Evolutionary conservation across 169 alveolate genomes (phyloP).

Genomic region (Babesia ovis): DNA sequence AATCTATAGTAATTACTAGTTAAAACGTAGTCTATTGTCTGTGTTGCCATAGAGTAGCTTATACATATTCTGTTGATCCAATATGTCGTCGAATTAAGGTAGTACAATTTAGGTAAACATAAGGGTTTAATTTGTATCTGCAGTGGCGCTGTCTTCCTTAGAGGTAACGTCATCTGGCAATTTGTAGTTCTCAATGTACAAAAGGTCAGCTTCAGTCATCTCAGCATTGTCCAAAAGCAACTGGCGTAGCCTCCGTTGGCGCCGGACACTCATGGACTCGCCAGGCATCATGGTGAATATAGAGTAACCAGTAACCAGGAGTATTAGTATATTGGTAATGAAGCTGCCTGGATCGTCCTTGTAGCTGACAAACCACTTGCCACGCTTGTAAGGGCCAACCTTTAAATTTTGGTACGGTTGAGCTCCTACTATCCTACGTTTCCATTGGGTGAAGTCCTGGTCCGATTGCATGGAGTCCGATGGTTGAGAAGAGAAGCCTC

Average conservation of each 20-base stretch:
- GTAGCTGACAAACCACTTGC: slow-evolving; percentile 68
- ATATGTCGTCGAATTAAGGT: too few relatives aligned
- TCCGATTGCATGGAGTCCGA: slow-evolving; percentile 4
- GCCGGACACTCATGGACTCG: slow-evolving; percentile 64
- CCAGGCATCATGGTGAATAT: slow-evolving; percentile 69
- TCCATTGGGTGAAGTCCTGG: slow-evolving; percentile 37
- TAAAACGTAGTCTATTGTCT: too few relatives aligned
- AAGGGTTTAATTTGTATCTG: too few relatives aligned
- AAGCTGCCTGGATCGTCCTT: slow-evolving; percentile 71
- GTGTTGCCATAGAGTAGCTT: too few relatives aligned
- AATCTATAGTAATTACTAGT: too few relatives aligned
- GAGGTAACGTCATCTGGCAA: slow-evolving; percentile 18
- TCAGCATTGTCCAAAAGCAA: slow-evolving; percentile 59
- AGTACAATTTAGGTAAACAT: too few relatives aligned
- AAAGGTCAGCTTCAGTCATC: slow-evolving; percentile 67
- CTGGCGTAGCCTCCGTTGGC: slow-evolving; percentile 67
- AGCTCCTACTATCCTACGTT: slow-evolving; percentile 40
- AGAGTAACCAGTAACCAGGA: slow-evolving; percentile 66
- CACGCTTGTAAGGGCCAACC: slow-evolving; percentile 68
- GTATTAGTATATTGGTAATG: slow-evolving; percentile 63
- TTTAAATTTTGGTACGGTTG: slow-evolving; percentile 48
- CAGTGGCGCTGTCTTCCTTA: too few relatives aligned
- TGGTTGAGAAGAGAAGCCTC: not conserved
- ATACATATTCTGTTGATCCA: too few relatives aligned
- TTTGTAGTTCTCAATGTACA: slow-evolving; percentile 59